Evolutionary conservation across 2,329 filamentous ascomycete genomes (phyloP).

Genomic region (Colletotrichum limetticola): DNA sequence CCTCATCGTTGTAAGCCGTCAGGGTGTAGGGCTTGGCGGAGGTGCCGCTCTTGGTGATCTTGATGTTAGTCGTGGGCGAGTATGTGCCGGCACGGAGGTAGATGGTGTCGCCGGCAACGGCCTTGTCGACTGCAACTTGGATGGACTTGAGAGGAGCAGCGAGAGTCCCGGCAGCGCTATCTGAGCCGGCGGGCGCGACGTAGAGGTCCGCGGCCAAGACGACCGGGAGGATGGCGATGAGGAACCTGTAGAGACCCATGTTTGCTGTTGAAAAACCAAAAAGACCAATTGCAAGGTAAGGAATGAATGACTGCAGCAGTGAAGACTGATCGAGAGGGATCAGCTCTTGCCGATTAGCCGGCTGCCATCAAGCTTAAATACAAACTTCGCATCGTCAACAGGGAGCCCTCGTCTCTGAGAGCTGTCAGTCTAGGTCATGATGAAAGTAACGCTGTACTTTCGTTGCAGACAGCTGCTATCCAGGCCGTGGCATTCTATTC

Average conservation of each 20-base stretch:
- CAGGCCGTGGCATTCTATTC: constrained; percentile 9
- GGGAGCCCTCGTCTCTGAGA: background rate
- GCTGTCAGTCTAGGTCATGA: background rate
- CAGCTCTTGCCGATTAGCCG: constrained; percentile 12
- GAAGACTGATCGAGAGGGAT: background rate
- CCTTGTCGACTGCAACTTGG: constrained; percentile 56
- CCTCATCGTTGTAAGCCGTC: constrained; percentile 53
- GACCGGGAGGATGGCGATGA: constrained; percentile 30
- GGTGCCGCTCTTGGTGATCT: constrained; percentile 56
- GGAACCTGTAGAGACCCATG: constrained; percentile 34
- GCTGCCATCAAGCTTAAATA: constrained; percentile 33
- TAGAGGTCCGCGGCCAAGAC: constrained; percentile 50
- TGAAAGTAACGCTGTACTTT: background rate
- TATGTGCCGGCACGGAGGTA: constrained; percentile 50
- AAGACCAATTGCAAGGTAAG: background rate
- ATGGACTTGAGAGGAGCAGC: constrained; percentile 56
- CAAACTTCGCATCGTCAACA: constrained; percentile 12
- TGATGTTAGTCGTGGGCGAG: constrained; percentile 56
- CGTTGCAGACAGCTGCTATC: background rate
- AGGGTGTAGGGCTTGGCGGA: constrained; percentile 52
- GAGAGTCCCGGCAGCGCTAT: constrained; percentile 49
- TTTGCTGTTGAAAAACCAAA: background rate
- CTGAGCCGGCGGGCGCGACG: constrained; percentile 56
- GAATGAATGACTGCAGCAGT: constrained; percentile 22
- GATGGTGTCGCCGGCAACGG: constrained; percentile 55